Base-by-base conservation (phyloP, 1,284 basidiomycete species). In the Abortiporus biennis region DNA sequence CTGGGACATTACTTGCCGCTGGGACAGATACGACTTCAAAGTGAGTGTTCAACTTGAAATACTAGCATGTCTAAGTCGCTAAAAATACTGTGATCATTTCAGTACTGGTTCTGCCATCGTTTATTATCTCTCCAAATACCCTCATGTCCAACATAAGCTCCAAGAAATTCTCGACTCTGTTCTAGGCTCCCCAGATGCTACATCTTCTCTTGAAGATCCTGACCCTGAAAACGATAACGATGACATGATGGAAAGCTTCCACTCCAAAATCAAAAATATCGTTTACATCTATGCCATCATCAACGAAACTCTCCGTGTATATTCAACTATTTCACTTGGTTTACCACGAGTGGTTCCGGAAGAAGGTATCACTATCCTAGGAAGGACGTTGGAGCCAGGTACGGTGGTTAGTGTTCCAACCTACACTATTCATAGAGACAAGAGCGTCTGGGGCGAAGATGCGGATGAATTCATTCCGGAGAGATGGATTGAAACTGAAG, bases 11-110 rank as follows among this genome's bases (percentile, higher is more conserved):
- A 50, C 72, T 93, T 16, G 91, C 93, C 50, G 91, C 89, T 22
- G 88, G 86, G 2, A 83, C 80, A 8, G 87, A 90, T 54, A 90
- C 86, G 2, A 89, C 86, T 1, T 89, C 88, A 40, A 91, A 90
- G 85, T 86, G 52, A 48, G 78, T 36, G 8, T 6, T 29, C 15
- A 43, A 16, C 44, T 40, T n/a, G n/a, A n/a, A n/a, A n/a, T n/a
- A n/a, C n/a, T n/a, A n/a, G n/a, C 23, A 43, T 37, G 15, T 4
- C 9, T 23, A 23, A 12, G 16, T 24, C 36, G 40, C 25, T 29
- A 38, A 44, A 38, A 34, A 27, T 34, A 21, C 27, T 16, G 19
- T 23, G 11, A 35, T 12, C 33, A 12, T 35, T 11, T 12, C 6
- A 59, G 51, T n/a, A 55, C 61, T 3, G 62, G 62, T 38, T 53